Base-by-base conservation (phyloP, 2,329 filamentous ascomycete genomes). In the Trichoderma sp. region DNA sequence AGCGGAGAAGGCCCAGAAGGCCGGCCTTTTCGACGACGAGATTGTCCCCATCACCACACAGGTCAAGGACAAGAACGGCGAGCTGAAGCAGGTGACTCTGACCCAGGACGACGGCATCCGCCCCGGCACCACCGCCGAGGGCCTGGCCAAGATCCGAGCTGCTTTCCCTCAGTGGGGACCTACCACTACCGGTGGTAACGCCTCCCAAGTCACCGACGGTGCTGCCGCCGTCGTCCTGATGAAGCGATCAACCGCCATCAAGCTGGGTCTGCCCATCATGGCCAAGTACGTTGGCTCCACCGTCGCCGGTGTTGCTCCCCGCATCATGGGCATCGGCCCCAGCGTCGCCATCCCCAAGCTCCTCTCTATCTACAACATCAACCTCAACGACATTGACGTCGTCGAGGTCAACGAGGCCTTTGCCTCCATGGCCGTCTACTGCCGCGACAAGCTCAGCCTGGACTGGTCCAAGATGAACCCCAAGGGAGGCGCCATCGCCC, bases 391-490 rank as follows among this genome's bases (percentile, higher is more conserved):
- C 80, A 90, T 97, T 77, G 97, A 99, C 82, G 89, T 98, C 45
- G 89, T 96, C 80, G 97, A 98, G 89, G 86, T 99, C 82, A 99
- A 99, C 87, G 97, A 99, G 89, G 97, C 97, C 1, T 99, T 99
- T 81, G 96, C 95, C 27, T 97, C 94, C 71, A 98, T 98, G 97
- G 95, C 95, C 1, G 95, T 98, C 35, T 98, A 98, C 90, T 98
- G 95, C 86, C 86, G 93, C 74, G 89, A 95, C 81, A 91, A 87
- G 78, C 88, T 97, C 68, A 90, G 90, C 78, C 86, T 96, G 68
- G 92, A 94, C 82, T 90, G 89, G 84, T 84, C 89, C 80, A 96
- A 95, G 90, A 90, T 97, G 89, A 97, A 97, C 86, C 89, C 92
- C 31, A 89, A 93, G 76, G 94, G 94, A 79, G 94, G 94, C 78